A percentile compares a stretch with the other conserved stretches of the same genome.
Evolutionary conservation across 805 yeast species (phyloP).

Genomic region (Metschnikowia gruessii): DNA sequence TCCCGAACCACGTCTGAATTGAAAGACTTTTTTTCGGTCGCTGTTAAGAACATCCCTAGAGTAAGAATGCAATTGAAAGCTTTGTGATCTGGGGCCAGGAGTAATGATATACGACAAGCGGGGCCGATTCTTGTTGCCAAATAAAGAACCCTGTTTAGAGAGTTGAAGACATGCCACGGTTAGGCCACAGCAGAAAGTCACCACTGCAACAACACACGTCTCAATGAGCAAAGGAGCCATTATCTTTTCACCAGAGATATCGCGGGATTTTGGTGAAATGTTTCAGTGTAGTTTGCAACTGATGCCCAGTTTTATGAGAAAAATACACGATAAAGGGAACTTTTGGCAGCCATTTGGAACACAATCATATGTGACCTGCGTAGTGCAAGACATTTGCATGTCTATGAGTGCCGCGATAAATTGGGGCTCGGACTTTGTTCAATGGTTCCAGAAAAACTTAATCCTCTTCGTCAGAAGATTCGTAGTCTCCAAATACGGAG

Average conservation of each 20-base stretch:
- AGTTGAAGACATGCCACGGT: not conserved
- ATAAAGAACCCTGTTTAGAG: not conserved
- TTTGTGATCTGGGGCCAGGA: not conserved
- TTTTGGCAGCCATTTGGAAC: not conserved
- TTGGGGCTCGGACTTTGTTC: no score
- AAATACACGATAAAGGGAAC: not conserved
- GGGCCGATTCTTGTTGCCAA: not conserved
- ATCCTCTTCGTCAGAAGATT: slow-evolving; percentile 6
- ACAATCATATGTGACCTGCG: slow-evolving; percentile 1
- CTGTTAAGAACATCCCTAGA: not conserved
- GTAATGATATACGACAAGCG: not conserved
- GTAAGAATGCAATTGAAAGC: not conserved
- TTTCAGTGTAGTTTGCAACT: no score
- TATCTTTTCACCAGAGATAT: not conserved
- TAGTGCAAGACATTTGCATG: not conserved
- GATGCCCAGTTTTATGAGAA: no score
- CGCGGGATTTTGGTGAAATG: not conserved
- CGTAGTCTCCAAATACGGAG: slow-evolving; percentile 7
- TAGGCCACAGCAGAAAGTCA: not conserved
- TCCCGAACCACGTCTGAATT: slow-evolving; percentile 2
- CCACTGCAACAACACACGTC: not conserved
- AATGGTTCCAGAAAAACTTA: no score
- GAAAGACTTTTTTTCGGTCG: slow-evolving; percentile 1
- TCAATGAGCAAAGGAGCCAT: slow-evolving; percentile 2
- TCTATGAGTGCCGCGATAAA: no score